Percentiles rank a stretch among this genome's conserved stretches.
Conservation (phyloP, 345 rosid genomes). For the Durio zibethinus region DNA sequence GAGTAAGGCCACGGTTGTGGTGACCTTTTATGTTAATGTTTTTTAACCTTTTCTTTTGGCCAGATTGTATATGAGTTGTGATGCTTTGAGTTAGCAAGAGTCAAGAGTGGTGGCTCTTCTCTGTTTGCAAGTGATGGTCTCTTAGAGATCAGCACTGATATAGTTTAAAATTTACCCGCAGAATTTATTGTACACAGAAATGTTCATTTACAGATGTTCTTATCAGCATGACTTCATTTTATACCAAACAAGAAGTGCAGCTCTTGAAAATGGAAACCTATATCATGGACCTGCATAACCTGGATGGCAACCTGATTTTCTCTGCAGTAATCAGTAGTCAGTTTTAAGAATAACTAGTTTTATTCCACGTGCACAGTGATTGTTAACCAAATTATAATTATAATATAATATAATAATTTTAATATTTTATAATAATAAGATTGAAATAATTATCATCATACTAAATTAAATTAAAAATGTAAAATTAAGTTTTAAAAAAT, state of each 20-base stretch:
- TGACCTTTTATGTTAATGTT: conserved; percentile 13
- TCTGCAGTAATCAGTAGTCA: not conserved
- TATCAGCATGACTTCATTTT: not conserved
- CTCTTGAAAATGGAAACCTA: not conserved
- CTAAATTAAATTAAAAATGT: too few species aligned
- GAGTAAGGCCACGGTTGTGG: conserved; percentile 25
- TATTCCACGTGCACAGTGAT: too few species aligned
- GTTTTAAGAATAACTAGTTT: not conserved
- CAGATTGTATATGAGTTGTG: conserved; percentile 46
- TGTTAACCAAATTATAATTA: too few species aligned
- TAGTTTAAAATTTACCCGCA: conserved; percentile 15
- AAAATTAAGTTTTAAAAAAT: too few species aligned
- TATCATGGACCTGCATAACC: not conserved
- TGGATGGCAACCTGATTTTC: not conserved
- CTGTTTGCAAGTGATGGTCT: conserved; percentile 22
- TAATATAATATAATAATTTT: too few species aligned
- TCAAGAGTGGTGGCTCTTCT: conserved; percentile 14
- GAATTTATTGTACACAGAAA: conserved; percentile 15
- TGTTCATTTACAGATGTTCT: not conserved
- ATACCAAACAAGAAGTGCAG: not conserved
- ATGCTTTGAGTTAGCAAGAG: conserved; percentile 35
- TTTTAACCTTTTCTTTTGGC: conserved; percentile 11
- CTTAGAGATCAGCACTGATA: conserved; percentile 16
- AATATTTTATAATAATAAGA: too few species aligned
- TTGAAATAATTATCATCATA: too few species aligned